Percentiles rank a stretch among this genome's conserved stretches.
Evolutionary conservation across 176 grass and related monocot genomes (phyloP).

Genomic region (Musa troglodytarum): DNA sequence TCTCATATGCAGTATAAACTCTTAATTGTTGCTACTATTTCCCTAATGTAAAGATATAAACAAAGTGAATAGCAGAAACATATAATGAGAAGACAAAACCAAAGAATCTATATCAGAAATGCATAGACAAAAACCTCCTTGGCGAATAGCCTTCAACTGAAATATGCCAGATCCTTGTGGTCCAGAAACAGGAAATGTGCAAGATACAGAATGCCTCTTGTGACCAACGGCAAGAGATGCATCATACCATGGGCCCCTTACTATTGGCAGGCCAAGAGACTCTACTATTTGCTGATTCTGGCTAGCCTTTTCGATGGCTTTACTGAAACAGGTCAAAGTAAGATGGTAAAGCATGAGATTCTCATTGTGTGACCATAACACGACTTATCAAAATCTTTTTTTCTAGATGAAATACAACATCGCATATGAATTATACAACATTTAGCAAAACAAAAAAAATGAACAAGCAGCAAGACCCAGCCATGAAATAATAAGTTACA

Average conservation of each 20-base stretch:
- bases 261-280: constrained; percentile 57
- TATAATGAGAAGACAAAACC: background rate
- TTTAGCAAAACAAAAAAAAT: background rate
- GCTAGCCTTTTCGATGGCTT: constrained; percentile 57
- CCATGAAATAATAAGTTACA: background rate
- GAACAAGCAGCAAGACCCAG: background rate
- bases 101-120: constrained; percentile 1
- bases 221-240: constrained; percentile 61
- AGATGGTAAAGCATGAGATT: background rate
- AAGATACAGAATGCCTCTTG: constrained; percentile 56
- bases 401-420: background rate
- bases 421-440: background rate
- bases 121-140: constrained; percentile 40
- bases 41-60: background rate
- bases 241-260: constrained; percentile 85
- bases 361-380: background rate
- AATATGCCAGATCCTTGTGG: constrained; percentile 67
- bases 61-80: constrained; percentile 1
- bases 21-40: background rate
- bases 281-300: constrained; percentile 48
- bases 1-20: background rate
- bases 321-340: constrained; percentile 35
- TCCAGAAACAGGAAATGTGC: constrained; percentile 79
- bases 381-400: background rate
- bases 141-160: constrained; percentile 51